Percentiles rank a stretch among this genome's conserved stretches.
Evolutionary conservation across 768 basidiomycete species (phyloP).

Genomic region (Auriscalpium microsporum): DNA sequence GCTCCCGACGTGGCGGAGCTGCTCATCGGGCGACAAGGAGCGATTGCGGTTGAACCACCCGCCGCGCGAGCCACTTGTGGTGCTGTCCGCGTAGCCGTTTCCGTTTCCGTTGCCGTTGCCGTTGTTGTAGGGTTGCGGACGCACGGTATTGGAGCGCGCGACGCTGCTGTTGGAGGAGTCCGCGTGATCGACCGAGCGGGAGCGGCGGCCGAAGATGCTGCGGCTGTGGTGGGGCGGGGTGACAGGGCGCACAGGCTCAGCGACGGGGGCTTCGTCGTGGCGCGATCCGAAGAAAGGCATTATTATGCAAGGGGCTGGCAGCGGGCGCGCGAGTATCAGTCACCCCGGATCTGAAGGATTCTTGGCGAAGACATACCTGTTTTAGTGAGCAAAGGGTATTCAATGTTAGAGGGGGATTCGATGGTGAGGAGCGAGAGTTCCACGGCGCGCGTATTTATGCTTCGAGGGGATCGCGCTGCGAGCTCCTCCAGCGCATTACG

Average conservation of each 20-base stretch:
- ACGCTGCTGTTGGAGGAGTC: conserved; percentile 2
- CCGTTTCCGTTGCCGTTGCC: conserved; percentile 5
- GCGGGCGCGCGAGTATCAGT: background rate
- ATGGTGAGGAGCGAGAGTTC: background rate
- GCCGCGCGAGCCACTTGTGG: conserved; percentile 5
- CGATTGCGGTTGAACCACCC: conserved; percentile 21
- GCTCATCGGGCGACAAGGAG: conserved; percentile 15
- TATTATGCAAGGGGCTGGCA: background rate
- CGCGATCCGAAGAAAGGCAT: conserved; percentile 23
- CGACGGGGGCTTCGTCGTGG: conserved; percentile 6
- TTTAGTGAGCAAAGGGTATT: background rate
- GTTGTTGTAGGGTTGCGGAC: conserved; percentile 8
- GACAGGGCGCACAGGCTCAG: conserved; percentile 13
- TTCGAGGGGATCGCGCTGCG: background rate
- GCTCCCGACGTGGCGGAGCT: conserved; percentile 14
- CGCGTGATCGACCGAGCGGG: conserved; percentile 1
- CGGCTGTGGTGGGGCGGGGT: conserved; percentile 14
- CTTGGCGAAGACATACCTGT: background rate
- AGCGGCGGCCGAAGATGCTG: conserved; percentile 20
- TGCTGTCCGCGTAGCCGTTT: background rate
- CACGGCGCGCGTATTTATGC: background rate
- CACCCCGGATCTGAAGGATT: background rate
- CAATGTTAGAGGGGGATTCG: background rate
- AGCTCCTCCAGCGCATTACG: background rate
- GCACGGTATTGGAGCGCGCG: background rate